Evolutionary conservation across 192 early-diverging fungal species (phyloP), one percentile per base, ranked within the genome.

Genomic region (Backusella australiensis): DNA sequence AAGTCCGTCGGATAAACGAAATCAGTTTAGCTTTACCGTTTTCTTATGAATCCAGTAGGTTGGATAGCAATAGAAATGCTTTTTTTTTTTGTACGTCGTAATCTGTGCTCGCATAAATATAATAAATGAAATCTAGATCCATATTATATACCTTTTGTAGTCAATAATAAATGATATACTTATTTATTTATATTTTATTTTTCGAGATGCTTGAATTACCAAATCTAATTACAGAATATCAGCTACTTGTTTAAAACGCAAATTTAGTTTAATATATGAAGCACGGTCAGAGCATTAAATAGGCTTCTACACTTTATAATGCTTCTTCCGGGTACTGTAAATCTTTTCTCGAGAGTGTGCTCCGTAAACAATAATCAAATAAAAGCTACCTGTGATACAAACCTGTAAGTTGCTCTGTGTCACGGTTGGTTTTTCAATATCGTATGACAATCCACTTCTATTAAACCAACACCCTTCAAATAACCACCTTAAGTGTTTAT

Each of bases 1-100:
- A 56, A 56, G 53, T 56, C 53, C 53, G 53, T 56, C 53, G 53
- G 53, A 56, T 56, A 56, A 56, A 56, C 53, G n/a, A 21, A 56
- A 12, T 0, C 1, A 21, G 6, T 56, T 11, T 2, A 56, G 5
- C 11, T 3, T 23, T 26, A 56, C 21, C n/a, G n/a, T 3, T 56
- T 56, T 17, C 8, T 21, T 5, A 21, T 56, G 21, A 56, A 21
- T 23, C 53, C 53, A 21, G 21, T 56, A 21, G 19, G 21, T 56
- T 26, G 53, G 53, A 21, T 56, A 56, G n/a, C n/a, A 56, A 56
- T 21, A 21, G 21, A 23, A 21, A 56, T n/a, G 9, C 1, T 39
- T 39, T 56, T n/a, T 14, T 6, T 17, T 56, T 56, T 23, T 56
- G 53, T 56, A 56, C n/a, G 23, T 56, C n/a, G 53, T 56, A 56